Evolutionary conservation across 1,139 yeast species (phyloP).

Genomic region (Ogataea hybrid): DNA sequence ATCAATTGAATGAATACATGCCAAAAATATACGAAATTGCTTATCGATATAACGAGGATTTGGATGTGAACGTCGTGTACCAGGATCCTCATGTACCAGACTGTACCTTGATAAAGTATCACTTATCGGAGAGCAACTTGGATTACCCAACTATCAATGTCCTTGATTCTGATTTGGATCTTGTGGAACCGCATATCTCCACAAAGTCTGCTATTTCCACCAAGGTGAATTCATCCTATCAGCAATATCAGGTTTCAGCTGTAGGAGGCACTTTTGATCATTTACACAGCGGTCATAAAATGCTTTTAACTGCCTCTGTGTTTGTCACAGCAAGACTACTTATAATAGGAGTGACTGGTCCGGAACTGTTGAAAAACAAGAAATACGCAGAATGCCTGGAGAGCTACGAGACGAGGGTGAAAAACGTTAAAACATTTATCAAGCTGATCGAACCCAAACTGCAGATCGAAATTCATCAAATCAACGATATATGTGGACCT

Average conservation of each 20-base stretch:
- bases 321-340: constrained; percentile 54
- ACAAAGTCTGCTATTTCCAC: not conserved
- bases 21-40: constrained; percentile 1
- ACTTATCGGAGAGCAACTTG: not conserved
- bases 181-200: not conserved
- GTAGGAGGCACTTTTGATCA: constrained; percentile 98
- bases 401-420: constrained; percentile 50
- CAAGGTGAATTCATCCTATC: constrained; percentile 2
- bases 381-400: constrained; percentile 68
- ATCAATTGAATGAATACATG: not conserved
- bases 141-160: not conserved
- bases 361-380: constrained; percentile 70
- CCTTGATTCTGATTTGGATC: not conserved
- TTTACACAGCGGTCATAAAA: constrained; percentile 92
- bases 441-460: constrained; percentile 40
- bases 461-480: constrained; percentile 49
- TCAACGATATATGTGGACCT: constrained; percentile 92
- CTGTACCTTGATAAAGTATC: not conserved
- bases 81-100: constrained; percentile 2
- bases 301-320: constrained; percentile 70
- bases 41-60: not conserved
- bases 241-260: constrained; percentile 44
- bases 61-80: constrained; percentile 2
- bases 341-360: constrained; percentile 84
- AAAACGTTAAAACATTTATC: constrained; percentile 48